These are phyloP conservation scores for Mycena sanguinolenta DNA, from an alignment of 768 basidiomycete species.

Conservation along the genomic window DNA sequence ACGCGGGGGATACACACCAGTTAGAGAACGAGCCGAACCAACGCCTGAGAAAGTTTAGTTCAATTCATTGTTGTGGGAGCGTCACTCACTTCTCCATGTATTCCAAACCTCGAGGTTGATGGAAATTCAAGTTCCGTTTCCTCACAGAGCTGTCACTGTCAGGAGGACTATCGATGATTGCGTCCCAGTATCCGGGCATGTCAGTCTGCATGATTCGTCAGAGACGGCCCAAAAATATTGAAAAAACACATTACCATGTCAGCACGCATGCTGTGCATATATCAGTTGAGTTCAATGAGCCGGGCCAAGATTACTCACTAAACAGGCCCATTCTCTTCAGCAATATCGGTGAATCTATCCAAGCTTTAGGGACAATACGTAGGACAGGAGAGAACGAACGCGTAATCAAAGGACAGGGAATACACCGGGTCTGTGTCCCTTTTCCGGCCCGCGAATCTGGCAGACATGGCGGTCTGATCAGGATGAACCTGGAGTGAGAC, in stretches of 20 bases:
- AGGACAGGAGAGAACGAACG: conserved; percentile 31
- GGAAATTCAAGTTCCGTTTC: conserved; percentile 2
- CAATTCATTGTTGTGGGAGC: too few relatives aligned
- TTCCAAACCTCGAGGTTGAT: conserved; percentile 30
- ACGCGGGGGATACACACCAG: too few relatives aligned
- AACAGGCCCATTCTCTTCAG: conserved; percentile 24
- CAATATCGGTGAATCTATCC: too few relatives aligned
- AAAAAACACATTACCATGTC: conserved; percentile 17
- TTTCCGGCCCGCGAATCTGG: neutral
- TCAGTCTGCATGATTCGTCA: conserved; percentile 13
- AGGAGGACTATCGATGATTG: neutral
- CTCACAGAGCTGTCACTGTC: too few relatives aligned
- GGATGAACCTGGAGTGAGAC: neutral
- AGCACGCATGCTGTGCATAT: conserved; percentile 19
- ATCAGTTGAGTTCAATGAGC: neutral
- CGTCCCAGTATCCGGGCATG: conserved; percentile 32
- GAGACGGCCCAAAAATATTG: neutral
- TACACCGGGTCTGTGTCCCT: neutral
- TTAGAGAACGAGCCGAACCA: conserved; percentile 40
- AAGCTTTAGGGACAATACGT: conserved; percentile 22
- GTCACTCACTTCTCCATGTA: neutral
- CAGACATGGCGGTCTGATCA: neutral
- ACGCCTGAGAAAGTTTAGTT: conserved; percentile 12
- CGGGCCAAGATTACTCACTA: conserved; percentile 7
- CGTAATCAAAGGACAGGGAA: neutral